Conservation (phyloP, 1,284 basidiomycete species). For the Peniophora sp. region DNA sequence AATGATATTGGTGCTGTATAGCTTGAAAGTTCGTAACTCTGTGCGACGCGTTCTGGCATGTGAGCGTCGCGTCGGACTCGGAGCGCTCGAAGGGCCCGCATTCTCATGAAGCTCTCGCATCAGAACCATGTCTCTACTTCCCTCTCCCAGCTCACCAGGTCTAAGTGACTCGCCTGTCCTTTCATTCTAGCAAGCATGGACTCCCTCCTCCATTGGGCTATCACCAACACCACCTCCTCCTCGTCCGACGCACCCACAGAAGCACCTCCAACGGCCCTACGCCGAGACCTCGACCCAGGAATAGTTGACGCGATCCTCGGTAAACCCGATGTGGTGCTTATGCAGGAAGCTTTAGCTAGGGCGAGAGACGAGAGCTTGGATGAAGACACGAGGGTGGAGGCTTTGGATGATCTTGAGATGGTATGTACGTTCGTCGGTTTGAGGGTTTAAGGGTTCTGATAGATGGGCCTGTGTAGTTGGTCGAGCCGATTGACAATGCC, state of each 20-base stretch:
- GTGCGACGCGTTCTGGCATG: too few species aligned
- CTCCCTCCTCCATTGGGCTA: constrained; percentile 67
- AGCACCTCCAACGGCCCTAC: constrained; percentile 23
- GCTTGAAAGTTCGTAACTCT: too few species aligned
- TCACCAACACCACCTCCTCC: constrained; percentile 55
- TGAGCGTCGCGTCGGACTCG: too few species aligned
- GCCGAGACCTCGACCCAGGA: constrained; percentile 60
- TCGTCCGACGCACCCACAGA: constrained; percentile 16
- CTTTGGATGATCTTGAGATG: constrained; percentile 95
- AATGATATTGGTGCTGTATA: too few species aligned
- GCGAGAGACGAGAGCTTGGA: constrained; percentile 57
- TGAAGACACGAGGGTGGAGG: constrained; percentile 66
- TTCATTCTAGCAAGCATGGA: too few species aligned
- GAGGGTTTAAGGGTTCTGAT: neutral
- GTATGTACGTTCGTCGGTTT: constrained; percentile 31
- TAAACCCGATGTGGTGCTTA: constrained; percentile 75
- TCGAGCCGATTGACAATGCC: constrained; percentile 94
- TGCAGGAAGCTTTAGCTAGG: constrained; percentile 79
- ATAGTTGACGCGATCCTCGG: constrained; percentile 86
- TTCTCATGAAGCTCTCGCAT: too few species aligned
- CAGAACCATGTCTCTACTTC: too few species aligned
- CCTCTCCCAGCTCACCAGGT: too few species aligned
- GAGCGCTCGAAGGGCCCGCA: too few species aligned
- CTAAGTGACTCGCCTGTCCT: too few species aligned
- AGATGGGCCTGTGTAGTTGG: constrained; percentile 42